Evolutionary conservation across 768 basidiomycete genomes (phyloP).

Genomic region (Agaricus subrufescens): DNA sequence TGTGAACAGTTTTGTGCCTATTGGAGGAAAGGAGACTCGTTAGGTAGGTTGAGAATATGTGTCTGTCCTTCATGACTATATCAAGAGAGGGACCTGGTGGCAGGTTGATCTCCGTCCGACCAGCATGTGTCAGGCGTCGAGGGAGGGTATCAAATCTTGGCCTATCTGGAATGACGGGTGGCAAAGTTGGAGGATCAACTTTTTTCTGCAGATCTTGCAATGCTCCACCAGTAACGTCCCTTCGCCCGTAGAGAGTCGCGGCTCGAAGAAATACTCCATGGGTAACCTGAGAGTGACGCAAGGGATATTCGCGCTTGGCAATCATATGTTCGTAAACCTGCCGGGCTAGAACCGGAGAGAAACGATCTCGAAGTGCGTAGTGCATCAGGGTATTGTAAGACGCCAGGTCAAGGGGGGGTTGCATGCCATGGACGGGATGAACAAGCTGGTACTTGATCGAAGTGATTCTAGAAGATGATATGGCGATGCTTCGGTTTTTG

Average conservation of each 20-base stretch:
- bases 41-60: conserved; percentile 51
- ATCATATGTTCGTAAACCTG: conserved; percentile 54
- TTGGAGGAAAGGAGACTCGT: conserved; percentile 46
- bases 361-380: conserved; percentile 60
- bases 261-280: conserved; percentile 54
- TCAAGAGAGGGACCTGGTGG: background rate
- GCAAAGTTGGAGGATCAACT: background rate
- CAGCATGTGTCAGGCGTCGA: conserved; percentile 9
- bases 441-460: conserved; percentile 4
- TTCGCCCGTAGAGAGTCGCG: conserved; percentile 43
- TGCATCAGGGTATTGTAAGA: conserved; percentile 60
- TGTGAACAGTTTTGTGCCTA: conserved; percentile 35
- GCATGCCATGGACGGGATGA: conserved; percentile 1
- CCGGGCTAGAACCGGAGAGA: conserved; percentile 43
- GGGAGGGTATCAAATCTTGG: conserved; percentile 6
- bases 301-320: conserved; percentile 28
- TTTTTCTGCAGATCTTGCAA: conserved; percentile 25
- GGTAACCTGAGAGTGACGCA: conserved; percentile 15
- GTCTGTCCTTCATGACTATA: conserved; percentile 28
- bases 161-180: background rate
- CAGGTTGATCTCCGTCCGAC: background rate
- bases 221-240: conserved; percentile 35
- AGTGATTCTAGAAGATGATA: background rate
- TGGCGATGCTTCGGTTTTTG: background rate
- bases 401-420: conserved; percentile 17